Base-by-base conservation (phyloP, 169 alveolate species). In the Plasmodium gallinaceum region DNA sequence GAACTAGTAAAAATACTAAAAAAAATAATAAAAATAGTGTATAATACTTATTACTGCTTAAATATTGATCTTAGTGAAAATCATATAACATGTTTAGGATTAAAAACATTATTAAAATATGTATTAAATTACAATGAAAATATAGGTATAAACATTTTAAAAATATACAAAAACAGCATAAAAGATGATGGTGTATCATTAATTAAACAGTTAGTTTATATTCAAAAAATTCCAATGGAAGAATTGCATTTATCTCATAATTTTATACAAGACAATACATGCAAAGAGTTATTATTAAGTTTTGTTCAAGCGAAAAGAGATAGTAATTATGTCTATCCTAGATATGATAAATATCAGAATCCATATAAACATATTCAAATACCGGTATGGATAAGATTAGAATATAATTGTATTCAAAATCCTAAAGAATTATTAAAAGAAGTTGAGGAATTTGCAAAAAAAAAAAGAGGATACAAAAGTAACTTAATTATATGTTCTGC, bases 351-450 rank as follows among this genome's bases (percentile, higher is more conserved):
- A 68, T 85, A 70, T 14, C 92, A 85, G 24, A 68, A 39, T 12
- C 9, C 69, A 0, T 85, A 85, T 20, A 85, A 85, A 20, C 92
- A 62, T 18, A n/a, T 46, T 14, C 87, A 80, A 18, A 85, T 85
- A 0, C 92, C 92, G 22, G 92, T 85, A 58, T 85, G 92, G 92
- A 85, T 85, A 5, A n/a, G 92, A 22, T 26, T 85, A 61, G 92
- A 85, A 71, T 85, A 85, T 70, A 85, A 85, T 45, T 85, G 92
- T 26, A 85, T 85, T 70, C 74, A 62, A 20, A 85, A 85, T 32
- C 92, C 92, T 16, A 85, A 85, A 16, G 92, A 85, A 5, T 69
- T 85, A 12, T 37, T 85, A 20, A 69, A 71, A 70, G 92, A 85
- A n/a, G 87, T 85, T 0, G 92, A 85, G 57, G 92, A 85, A 7